Evolutionary conservation across 2,329 filamentous ascomycete genomes (phyloP).

Genomic region (Fusarium drepaniforme): DNA sequence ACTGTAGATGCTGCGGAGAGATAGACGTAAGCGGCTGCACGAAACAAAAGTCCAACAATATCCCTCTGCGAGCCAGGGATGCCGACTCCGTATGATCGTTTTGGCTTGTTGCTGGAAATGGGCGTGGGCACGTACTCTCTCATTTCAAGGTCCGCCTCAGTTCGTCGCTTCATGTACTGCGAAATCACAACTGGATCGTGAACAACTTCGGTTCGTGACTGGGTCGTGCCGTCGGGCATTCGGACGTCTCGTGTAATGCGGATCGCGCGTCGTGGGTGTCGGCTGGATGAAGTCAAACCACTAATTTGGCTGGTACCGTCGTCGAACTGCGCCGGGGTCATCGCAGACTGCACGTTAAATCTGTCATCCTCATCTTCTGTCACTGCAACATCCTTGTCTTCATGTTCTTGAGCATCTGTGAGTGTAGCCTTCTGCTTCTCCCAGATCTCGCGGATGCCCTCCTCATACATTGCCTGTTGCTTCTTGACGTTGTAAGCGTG

Average conservation of each 20-base stretch:
- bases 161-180: conserved; percentile 85
- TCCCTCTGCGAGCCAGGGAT: conserved; percentile 47
- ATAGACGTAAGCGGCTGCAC: conserved; percentile 54
- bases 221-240: conserved; percentile 61
- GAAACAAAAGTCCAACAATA: conserved; percentile 50
- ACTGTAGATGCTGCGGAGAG: conserved; percentile 61
- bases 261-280: conserved; percentile 74
- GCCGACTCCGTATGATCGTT: conserved; percentile 42
- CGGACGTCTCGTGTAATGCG: conserved; percentile 77
- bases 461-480: conserved; percentile 92
- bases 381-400: conserved; percentile 69
- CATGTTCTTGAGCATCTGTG: conserved; percentile 76
- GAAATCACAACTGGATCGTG: conserved; percentile 89
- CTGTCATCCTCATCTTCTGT: conserved; percentile 73
- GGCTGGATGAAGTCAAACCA: conserved; percentile 73
- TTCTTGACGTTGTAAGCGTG: conserved; percentile 98
- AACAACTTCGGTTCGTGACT: conserved; percentile 75
- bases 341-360: conserved; percentile 79
- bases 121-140: conserved; percentile 72
- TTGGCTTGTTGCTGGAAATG: too few species aligned
- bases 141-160: conserved; percentile 76
- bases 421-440: conserved; percentile 85
- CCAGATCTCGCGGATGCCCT: conserved; percentile 94
- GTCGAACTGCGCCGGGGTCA: conserved; percentile 76
- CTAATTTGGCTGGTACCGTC: conserved; percentile 87